Evolutionary conservation across 2,329 filamentous ascomycete species (phyloP), one percentile per base, ranked within the genome.

Genomic region (Penicillium sp.): DNA sequence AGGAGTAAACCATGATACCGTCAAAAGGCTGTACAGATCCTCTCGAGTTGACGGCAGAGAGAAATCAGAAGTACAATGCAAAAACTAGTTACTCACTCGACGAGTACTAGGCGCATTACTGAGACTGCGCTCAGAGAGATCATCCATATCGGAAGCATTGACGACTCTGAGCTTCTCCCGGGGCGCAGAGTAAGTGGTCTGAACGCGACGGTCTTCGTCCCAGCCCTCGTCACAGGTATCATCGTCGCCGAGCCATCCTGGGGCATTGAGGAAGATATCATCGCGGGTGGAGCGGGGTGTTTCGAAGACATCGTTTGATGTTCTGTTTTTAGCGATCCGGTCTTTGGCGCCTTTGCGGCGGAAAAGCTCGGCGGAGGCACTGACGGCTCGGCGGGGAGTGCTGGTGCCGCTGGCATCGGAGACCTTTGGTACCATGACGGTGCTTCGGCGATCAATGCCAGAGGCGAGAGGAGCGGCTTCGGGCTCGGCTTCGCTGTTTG

Each of bases 161-260:
- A 96, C 91, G n/a, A 97, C 89, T 22, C 91, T 75, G 52, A 97
- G 70, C 57, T 82, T 81, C 67, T 91, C 86, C 66, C 85, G 89
- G 2, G 93, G 91, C 50, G 96, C 89, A 0, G 91, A 96, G 68
- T 95, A 97, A 80, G 95, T 93, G 62, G 89, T 80, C 67, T 90
- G 86, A 50, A 90, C 86, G 7, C 87, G 74, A 18, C 85, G 72
- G 48, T 79, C 79, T 69, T 88, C 85, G 27, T 43, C 51, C 40
- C 48, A 49, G 6, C 41, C 34, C 13, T 56, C 56, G 4, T 54
- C 55, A 13, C 47, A 46, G 0, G 46, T 51, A n/a, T 52, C 49
- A 8, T 59, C 63, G n/a, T 68, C 60, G 3, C 54, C 59, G 3
- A 57, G 47, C 14, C 59, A 60, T n/a, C 59, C 50, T 1, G 59